phyloP scores from a whole-genome alignment of 2,329 filamentous ascomycete genomes.

The Diaporthe sp. region DNA sequence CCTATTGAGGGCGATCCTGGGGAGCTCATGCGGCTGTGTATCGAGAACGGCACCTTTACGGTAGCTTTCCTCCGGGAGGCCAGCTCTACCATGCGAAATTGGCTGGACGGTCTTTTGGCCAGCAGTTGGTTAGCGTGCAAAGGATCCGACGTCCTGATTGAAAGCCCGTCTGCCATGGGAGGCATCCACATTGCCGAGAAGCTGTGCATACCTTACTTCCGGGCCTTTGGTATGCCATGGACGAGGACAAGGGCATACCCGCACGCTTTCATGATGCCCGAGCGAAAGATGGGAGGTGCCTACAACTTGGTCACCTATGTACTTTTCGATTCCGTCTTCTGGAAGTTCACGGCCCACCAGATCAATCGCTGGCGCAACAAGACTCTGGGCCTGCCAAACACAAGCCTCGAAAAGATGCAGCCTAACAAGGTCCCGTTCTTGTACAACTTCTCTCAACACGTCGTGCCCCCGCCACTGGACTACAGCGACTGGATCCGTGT shows the following conservation, averaged over 20 bases:
- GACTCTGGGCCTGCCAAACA: conserved; percentile 81
- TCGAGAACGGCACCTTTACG: conserved; percentile 98
- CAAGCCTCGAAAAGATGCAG: conserved; percentile 90
- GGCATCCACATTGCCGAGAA: conserved; percentile 98
- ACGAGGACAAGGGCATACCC: conserved; percentile 95
- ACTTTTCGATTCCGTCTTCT: conserved; percentile 97
- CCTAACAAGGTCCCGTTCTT: conserved; percentile 98
- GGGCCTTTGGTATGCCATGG: conserved; percentile 99
- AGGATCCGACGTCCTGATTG: conserved; percentile 89
- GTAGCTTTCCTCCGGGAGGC: conserved; percentile 91
- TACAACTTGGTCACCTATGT: conserved; percentile 97
- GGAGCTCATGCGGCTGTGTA: conserved; percentile 95
- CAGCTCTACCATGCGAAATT: conserved; percentile 88
- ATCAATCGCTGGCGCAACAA: conserved; percentile 94
- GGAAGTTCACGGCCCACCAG: conserved; percentile 91
- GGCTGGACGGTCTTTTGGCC: conserved; percentile 88
- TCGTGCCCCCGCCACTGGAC: conserved; percentile 94
- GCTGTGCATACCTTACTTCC: conserved; percentile 92
- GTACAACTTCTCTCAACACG: conserved; percentile 95
- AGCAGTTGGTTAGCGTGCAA: conserved; percentile 89
- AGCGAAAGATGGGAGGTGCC: conserved; percentile 92
- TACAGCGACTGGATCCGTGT: conserved; percentile 98
- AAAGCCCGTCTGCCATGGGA: conserved; percentile 96
- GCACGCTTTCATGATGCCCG: conserved; percentile 93
- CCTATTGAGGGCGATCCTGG: conserved; percentile 91